Evolutionary conservation across 768 basidiomycete genomes (phyloP).

Genomic region (Hemileccinum rubropunctum): DNA sequence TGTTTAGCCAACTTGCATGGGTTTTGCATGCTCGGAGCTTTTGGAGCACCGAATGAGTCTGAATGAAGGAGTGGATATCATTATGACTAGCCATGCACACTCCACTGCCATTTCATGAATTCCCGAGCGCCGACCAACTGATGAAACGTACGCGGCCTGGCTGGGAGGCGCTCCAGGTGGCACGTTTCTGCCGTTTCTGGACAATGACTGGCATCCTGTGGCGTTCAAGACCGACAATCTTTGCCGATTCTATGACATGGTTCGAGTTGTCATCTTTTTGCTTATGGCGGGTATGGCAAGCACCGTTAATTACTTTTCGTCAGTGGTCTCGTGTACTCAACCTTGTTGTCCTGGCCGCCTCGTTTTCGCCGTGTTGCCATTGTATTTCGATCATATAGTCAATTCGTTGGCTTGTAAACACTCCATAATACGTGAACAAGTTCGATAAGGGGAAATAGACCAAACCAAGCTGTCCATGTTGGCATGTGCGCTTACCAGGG

Average conservation of each 20-base stretch:
- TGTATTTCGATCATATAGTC: background rate
- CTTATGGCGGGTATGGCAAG: background rate
- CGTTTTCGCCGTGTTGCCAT: background rate
- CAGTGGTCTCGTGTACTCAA: background rate
- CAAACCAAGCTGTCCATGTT: slow-evolving; percentile 4
- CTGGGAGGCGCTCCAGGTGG: background rate
- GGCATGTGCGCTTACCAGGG: slow-evolving; percentile 12
- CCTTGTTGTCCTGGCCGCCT: slow-evolving; percentile 1
- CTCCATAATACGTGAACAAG: background rate
- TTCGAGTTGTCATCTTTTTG: background rate
- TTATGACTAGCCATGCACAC: background rate
- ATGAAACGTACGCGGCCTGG: no score
- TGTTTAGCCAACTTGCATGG: background rate
- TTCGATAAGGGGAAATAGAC: background rate
- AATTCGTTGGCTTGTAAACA: background rate
- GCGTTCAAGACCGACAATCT: background rate
- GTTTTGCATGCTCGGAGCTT: background rate
- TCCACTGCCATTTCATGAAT: background rate
- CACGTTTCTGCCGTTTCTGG: background rate
- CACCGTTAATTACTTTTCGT: background rate
- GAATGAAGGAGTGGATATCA: background rate
- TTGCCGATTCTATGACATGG: background rate
- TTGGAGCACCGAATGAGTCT: background rate
- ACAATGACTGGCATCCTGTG: background rate
- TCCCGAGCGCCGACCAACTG: no score